Base-by-base conservation (phyloP, 768 basidiomycete species). In the Pleurotus cornucopiae region DNA sequence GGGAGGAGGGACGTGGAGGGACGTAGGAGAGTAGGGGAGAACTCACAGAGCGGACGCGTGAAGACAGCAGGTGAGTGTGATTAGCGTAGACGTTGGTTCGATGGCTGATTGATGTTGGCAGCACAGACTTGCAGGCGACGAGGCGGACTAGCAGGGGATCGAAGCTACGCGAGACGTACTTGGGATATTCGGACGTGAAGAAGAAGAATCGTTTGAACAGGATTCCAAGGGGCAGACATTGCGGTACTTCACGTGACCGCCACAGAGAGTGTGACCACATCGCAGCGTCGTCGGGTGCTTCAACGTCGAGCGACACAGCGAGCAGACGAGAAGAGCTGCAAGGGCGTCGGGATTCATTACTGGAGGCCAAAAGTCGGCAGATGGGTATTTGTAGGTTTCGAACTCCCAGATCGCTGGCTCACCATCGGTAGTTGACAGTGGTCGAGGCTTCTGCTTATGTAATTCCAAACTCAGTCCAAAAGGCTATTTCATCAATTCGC, bases 241-340 rank as follows among this genome's bases (percentile, higher is more conserved):
- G 40, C 20, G 14, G 6, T 21, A 38, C 25, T 54, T 54, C 39
- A 49, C 46, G 65, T 91, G 89, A n/a, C 20, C 45, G 0, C 82
- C 68, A 63, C 93, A 97, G 59, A 95, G 60, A 18, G 92, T 79
- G 66, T 97, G 94, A 53, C 94, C 94, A 64, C 94, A 97, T 62
- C 75, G 80, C 40, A 96, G 84, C 0, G 75, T 94, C 73, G 62
- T 87, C 70, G 74, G 92, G 74, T 61, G 69, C 71, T 30, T 77
- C 76, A 94, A 66, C 63, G 75, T 37, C 80, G 71, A 2, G 86
- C 85, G 3, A 61, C 89, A 89, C 68, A 81, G 64, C 2, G 82
- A 77, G 64, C 89, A 91, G 53, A 57, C 55, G 56, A 87, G 71
- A 54, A 82, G 64, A 38, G 73, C 38, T 14, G 13, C 62, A 52